These are phyloP conservation scores for Sambucus nigra DNA, from an alignment of 129 eudicot genomes.

Conservation along the genomic window DNA sequence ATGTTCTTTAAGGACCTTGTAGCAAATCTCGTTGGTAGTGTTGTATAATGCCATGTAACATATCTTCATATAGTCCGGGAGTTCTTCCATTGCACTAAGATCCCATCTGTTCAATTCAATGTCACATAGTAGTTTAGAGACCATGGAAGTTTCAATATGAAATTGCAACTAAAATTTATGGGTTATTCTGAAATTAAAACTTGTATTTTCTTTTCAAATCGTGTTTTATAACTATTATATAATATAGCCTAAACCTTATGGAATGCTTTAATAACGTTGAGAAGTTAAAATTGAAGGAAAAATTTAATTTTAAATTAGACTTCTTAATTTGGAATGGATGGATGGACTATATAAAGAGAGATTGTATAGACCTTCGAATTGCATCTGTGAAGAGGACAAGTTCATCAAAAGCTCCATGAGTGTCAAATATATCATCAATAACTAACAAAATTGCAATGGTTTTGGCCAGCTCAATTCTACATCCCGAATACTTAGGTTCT, in stretches of 20 bases:
- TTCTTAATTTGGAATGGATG: too few relatives aligned
- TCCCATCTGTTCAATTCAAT: slow-evolving; percentile 35
- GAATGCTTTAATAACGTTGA: too few relatives aligned
- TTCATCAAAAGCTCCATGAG: slow-evolving; percentile 40
- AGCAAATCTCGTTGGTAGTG: slow-evolving; percentile 39
- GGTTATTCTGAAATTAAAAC: too few relatives aligned
- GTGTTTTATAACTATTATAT: too few relatives aligned
- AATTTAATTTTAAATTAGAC: too few relatives aligned
- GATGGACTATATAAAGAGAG: too few relatives aligned
- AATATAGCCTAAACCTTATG: too few relatives aligned
- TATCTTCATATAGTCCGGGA: slow-evolving; percentile 54
- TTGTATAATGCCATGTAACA: slow-evolving; percentile 41
- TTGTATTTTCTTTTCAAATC: too few relatives aligned
- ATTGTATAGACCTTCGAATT: slow-evolving; percentile 30
- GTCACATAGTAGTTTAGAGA: too few relatives aligned
- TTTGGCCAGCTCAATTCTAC: slow-evolving; percentile 38
- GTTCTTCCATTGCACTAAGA: slow-evolving; percentile 29
- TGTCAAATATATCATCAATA: slow-evolving; percentile 52
- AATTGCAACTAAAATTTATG: too few relatives aligned
- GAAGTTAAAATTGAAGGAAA: too few relatives aligned
- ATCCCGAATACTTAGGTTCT: slow-evolving; percentile 23
- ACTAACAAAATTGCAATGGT: slow-evolving; percentile 31
- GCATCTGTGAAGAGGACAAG: slow-evolving; percentile 44
- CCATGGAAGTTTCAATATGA: too few relatives aligned
- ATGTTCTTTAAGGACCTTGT: slow-evolving; percentile 25